phyloP scores from a whole-genome alignment of 768 basidiomycete genomes.

The Dacryopinax primogenitus region DNA sequence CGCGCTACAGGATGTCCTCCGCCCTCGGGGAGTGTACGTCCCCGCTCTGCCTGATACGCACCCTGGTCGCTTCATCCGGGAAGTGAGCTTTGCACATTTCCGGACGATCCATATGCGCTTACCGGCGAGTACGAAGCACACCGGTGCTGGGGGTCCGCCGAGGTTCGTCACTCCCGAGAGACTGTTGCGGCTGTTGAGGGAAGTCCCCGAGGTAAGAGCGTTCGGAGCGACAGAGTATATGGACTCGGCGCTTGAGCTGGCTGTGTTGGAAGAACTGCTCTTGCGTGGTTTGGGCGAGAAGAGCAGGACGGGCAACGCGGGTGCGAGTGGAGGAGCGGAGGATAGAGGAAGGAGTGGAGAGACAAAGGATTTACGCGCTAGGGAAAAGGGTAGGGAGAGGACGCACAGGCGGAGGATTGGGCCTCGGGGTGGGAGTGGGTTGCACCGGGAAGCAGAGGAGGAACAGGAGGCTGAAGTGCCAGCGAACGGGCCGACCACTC shows the following conservation, averaged over 20 bases:
- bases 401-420: not conserved
- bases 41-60: conserved; percentile 56
- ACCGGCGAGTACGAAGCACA: conserved; percentile 61
- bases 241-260: conserved; percentile 77
- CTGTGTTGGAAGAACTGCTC: conserved; percentile 80
- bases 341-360: not conserved
- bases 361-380: not conserved
- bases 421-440: not conserved
- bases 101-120: conserved; percentile 92
- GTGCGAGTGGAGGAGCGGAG: not conserved
- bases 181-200: conserved; percentile 29
- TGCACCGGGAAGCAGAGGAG: not conserved
- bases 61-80: conserved; percentile 70
- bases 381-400: not conserved
- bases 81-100: conserved; percentile 93
- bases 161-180: conserved; percentile 4
- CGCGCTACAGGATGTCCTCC: conserved; percentile 54
- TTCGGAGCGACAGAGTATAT: conserved; percentile 99
- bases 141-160: conserved; percentile 31
- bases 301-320: conserved; percentile 15
- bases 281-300: conserved; percentile 48
- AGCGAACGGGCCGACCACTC: too few relatives aligned
- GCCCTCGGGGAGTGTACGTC: conserved; percentile 59
- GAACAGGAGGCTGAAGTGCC: not conserved
- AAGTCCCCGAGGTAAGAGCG: conserved; percentile 70